Conservation (phyloP, 495 filamentous ascomycete species). For the Penicillium atrosanguineum region DNA sequence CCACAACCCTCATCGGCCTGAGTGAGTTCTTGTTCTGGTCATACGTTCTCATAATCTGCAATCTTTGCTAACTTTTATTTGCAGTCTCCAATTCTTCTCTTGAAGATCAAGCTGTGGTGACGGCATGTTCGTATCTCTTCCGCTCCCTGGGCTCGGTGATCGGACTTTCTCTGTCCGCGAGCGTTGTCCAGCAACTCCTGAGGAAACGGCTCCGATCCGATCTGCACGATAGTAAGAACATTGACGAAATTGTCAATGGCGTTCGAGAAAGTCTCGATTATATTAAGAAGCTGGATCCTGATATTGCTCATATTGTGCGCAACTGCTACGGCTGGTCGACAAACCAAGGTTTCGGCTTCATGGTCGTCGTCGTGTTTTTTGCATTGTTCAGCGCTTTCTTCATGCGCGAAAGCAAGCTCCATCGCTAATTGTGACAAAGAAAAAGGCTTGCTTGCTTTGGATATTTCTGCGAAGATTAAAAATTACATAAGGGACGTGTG, state of each 20-base stretch:
- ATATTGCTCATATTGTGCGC: slow-evolving; percentile 59
- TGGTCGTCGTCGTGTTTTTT: slow-evolving; percentile 43
- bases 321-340: slow-evolving; percentile 62
- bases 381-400: slow-evolving; percentile 46
- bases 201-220: slow-evolving; percentile 52
- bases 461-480: neutral
- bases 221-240: slow-evolving; percentile 57
- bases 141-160: slow-evolving; percentile 76
- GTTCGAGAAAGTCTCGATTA: slow-evolving; percentile 74
- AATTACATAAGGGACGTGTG: neutral
- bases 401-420: slow-evolving; percentile 42
- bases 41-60: neutral
- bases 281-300: slow-evolving; percentile 65
- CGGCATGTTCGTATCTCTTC: slow-evolving; percentile 85
- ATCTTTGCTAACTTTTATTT: slow-evolving; percentile 8
- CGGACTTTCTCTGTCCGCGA: slow-evolving; percentile 68
- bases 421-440: slow-evolving; percentile 17
- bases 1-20: slow-evolving; percentile 63
- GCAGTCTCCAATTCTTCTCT: slow-evolving; percentile 65
- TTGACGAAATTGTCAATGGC: slow-evolving; percentile 65
- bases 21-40: slow-evolving; percentile 38
- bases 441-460: neutral
- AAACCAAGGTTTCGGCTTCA: slow-evolving; percentile 46
- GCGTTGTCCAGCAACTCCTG: slow-evolving; percentile 70
- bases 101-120: slow-evolving; percentile 73